A percentile compares a stretch with the other conserved stretches of the same genome.
phyloP scores from a whole-genome alignment of 1,139 yeast species.

The Debaryomyces coudertii region DNA sequence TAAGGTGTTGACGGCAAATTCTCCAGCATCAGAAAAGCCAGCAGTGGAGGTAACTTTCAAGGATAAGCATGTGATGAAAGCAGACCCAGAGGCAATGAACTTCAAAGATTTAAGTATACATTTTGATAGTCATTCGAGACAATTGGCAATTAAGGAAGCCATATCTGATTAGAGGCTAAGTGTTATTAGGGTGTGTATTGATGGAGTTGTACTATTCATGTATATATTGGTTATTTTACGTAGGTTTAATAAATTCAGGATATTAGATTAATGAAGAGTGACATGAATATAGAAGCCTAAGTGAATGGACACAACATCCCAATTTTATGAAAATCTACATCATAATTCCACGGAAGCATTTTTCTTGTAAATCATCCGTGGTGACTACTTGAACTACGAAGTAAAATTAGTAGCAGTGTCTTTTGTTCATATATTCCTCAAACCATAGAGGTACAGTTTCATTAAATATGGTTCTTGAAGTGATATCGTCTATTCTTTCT shows the following conservation, averaged over 20 bases:
- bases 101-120: slow-evolving; percentile 58
- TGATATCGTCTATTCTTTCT: background rate
- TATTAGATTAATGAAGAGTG: background rate
- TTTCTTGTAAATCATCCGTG: background rate
- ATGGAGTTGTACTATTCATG: background rate
- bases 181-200: background rate
- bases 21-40: slow-evolving; percentile 50
- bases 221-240: slow-evolving; percentile 3
- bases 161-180: slow-evolving; percentile 31
- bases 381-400: background rate
- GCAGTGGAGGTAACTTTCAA: slow-evolving; percentile 74
- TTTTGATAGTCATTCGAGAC: slow-evolving; percentile 73
- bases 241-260: background rate
- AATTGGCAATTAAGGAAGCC: slow-evolving; percentile 67
- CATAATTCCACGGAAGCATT: too few species aligned
- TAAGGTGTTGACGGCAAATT: slow-evolving; percentile 51
- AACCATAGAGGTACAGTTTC: slow-evolving; percentile 23
- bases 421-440: slow-evolving; percentile 16
- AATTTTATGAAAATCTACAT: background rate
- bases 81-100: slow-evolving; percentile 61
- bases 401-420: background rate
- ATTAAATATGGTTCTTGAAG: slow-evolving; percentile 13
- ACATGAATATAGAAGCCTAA: background rate
- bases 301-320: background rate
- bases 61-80: slow-evolving; percentile 72